Evolutionary conservation across 108 stramenopile genomes (phyloP), one percentile per base, ranked within the genome.

Genomic region (Conticribra guillardii): DNA sequence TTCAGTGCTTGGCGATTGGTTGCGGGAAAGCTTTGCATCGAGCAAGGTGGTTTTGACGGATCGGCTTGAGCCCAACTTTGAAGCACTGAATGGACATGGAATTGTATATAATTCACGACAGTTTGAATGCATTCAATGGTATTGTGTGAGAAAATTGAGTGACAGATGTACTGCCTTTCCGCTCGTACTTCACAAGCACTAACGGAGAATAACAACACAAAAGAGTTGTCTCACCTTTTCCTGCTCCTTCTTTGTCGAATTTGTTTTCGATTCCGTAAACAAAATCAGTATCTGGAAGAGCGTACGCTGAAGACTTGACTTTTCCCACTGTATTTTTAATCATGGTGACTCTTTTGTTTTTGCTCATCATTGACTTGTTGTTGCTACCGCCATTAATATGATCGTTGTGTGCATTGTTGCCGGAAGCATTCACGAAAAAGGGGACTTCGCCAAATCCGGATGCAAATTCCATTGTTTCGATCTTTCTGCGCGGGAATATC

Each of bases 1-100:
- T 63, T 73, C 7, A 84, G 75, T 1, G 83, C 83, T 50, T 71
- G 58, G 17, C 79, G 74, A 62, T 80, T 84, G 21, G 83, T 80
- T 26, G 74, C 79, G 21, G 83, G 83, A 56, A 81, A 84, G 48
- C 68, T 76, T 62, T 71, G 79, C 75, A 76, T 71, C 7, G 75
- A 72, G 29, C 69, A 61, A 7, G 78, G 60, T 19, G 68, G 69
- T 53, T 67, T 64, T 0, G 64, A 67, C n/a, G 76, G 62, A 47
- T 67, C 60, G 23, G 57, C 47, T 4, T 62, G 52, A 1, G 73
- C 68, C 79, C 79, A 80, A 32, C 68, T 76, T 49, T 80, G 74
- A n/a, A 80, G 31, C 26, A 80, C 79, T 80, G 48, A 69, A 50
- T 27, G n/a, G 46, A 18, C 67, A 57, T 14, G 44, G 47, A 33